Conservation (phyloP, 208 protist species). For the Wallacemonas sp. region DNA sequence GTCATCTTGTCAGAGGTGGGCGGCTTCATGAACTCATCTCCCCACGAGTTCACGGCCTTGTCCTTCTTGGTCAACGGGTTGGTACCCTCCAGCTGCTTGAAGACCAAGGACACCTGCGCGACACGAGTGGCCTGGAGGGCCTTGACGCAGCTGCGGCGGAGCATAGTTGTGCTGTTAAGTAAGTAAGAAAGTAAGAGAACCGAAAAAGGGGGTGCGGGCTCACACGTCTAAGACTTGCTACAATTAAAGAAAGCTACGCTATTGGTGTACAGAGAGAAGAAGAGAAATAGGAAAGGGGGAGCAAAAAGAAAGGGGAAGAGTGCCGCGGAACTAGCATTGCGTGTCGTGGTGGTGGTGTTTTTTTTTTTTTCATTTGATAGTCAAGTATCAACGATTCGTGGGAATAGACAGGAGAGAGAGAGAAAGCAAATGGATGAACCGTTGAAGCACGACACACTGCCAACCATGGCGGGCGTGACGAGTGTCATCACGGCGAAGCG, state of each 20-base stretch:
- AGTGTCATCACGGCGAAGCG: no score
- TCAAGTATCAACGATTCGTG: no score
- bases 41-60: conserved; percentile 79
- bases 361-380: no score
- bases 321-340: no score
- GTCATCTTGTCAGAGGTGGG: conserved; percentile 72
- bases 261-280: not conserved
- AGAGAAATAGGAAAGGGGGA: not conserved
- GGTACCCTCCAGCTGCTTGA: conserved; percentile 83
- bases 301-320: not conserved
- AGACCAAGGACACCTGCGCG: conserved; percentile 61
- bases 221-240: conserved; percentile 14
- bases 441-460: no score
- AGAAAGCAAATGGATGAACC: not conserved
- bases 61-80: conserved; percentile 85
- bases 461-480: no score
- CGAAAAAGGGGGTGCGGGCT: conserved; percentile 6
- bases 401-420: no score
- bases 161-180: conserved; percentile 37
- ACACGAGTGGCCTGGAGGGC: conserved; percentile 68
- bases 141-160: conserved; percentile 60
- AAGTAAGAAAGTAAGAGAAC: conserved; percentile 14
- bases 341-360: no score
- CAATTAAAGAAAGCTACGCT: conserved; percentile 15
- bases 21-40: conserved; percentile 86